Conservation (phyloP, 2,329 filamentous ascomycete genomes). For the Penicillium aurantiogriseum region DNA sequence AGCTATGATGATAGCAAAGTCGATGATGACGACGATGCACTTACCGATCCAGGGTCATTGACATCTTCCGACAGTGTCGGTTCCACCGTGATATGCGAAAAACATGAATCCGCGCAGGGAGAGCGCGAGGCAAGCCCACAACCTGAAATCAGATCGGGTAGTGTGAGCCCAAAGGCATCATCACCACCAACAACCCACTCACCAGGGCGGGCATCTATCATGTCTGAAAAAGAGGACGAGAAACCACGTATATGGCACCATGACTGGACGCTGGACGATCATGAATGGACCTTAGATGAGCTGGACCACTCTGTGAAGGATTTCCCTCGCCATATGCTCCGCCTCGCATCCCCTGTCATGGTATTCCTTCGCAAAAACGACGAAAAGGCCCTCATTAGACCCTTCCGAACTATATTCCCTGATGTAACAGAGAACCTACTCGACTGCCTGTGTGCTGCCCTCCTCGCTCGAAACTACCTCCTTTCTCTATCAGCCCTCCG, state of each 20-base stretch:
- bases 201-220: conserved; percentile 20
- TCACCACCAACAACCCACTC: conserved; percentile 18
- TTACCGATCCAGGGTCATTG: conserved; percentile 28
- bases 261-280: conserved; percentile 41
- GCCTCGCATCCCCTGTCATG: conserved; percentile 41
- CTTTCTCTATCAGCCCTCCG: conserved; percentile 31
- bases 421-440: conserved; percentile 34
- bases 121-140: conserved; percentile 18
- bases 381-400: conserved; percentile 35
- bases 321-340: conserved; percentile 36
- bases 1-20: conserved; percentile 25
- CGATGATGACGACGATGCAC: conserved; percentile 22
- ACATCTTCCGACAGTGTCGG: conserved; percentile 28
- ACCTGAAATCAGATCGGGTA: conserved; percentile 24
- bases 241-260: conserved; percentile 35
- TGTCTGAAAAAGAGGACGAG: conserved; percentile 29
- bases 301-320: conserved; percentile 39
- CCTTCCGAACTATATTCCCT: conserved; percentile 39
- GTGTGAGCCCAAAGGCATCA: conserved; percentile 20
- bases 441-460: conserved; percentile 37
- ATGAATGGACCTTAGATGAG: conserved; percentile 42
- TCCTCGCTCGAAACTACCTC: conserved; percentile 41
- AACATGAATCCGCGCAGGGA: conserved; percentile 19
- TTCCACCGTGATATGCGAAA: conserved; percentile 28
- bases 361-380: conserved; percentile 39